phyloP scores from a whole-genome alignment of 176 grass and related monocot genomes.

The maize (Zea mays) region DNA sequence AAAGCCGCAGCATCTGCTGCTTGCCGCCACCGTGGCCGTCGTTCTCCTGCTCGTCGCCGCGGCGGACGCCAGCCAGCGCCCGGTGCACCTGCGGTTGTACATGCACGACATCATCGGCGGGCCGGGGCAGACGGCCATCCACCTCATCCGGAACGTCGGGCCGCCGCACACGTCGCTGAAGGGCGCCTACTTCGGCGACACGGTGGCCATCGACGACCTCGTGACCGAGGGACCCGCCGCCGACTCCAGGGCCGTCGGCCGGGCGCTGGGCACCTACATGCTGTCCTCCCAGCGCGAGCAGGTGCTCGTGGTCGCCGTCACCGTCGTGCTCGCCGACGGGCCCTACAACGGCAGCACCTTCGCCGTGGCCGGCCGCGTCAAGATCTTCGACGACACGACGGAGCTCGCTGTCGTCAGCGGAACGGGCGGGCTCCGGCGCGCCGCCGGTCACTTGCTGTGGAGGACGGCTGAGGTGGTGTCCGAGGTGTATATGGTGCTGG shows the following conservation, averaged over 20 bases:
- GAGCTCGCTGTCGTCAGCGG: not conserved
- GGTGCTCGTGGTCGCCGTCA: conserved; percentile 4
- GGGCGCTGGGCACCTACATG: conserved; percentile 37
- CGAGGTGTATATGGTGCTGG: not conserved
- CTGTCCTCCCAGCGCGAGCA: not conserved
- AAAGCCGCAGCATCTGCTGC: not conserved
- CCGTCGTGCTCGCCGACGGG: not conserved
- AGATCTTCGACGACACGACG: not conserved
- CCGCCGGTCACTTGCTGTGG: not conserved
- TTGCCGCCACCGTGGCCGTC: not conserved
- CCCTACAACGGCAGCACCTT: not conserved
- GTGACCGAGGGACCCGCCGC: conserved; percentile 6
- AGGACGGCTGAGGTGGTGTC: not conserved
- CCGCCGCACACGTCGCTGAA: not conserved
- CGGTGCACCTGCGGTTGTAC: conserved; percentile 7
- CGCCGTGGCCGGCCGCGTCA: not conserved
- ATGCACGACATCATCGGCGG: conserved; percentile 21
- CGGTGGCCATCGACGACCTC: conserved; percentile 34
- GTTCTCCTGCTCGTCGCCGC: not conserved
- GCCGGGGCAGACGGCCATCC: conserved; percentile 5
- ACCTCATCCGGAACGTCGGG: not conserved
- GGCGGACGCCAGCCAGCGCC: not conserved
- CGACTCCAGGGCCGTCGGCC: not conserved
- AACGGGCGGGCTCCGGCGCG: not conserved
- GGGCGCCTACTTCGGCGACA: conserved; percentile 28